Percentiles rank a stretch among this genome's conserved stretches.
Conservation (phyloP, 2,329 filamentous ascomycete genomes). For the Emmonsiellopsis sp. region DNA sequence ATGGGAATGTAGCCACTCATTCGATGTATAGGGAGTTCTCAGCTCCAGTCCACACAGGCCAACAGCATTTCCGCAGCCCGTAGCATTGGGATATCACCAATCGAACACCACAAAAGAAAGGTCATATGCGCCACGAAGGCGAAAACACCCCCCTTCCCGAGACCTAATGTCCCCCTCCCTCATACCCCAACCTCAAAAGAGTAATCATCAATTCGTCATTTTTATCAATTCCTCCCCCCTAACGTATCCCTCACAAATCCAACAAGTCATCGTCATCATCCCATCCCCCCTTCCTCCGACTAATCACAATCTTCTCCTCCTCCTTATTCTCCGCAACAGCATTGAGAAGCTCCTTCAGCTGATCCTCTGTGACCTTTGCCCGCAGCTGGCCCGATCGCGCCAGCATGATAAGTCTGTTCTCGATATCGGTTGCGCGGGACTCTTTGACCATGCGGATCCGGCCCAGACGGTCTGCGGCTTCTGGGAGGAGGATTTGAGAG, state of each 20-base stretch:
- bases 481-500: constrained; percentile 86
- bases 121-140: too few relatives aligned
- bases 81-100: too few relatives aligned
- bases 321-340: constrained; percentile 69
- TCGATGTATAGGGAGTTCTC: neutral
- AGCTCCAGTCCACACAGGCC: neutral
- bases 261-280: constrained; percentile 59
- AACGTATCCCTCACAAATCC: constrained; percentile 25
- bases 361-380: constrained; percentile 79
- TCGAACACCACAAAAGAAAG: too few relatives aligned
- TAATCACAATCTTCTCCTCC: constrained; percentile 76
- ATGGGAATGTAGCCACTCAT: neutral
- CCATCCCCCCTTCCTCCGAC: constrained; percentile 70
- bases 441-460: constrained; percentile 95
- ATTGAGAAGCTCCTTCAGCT: constrained; percentile 83
- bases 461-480: constrained; percentile 83
- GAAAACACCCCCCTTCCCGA: too few relatives aligned
- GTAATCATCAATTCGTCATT: neutral
- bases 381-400: constrained; percentile 80
- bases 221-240: neutral
- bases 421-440: constrained; percentile 77
- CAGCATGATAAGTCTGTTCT: constrained; percentile 87
- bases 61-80: too few relatives aligned
- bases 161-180: too few relatives aligned
- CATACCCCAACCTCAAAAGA: too few relatives aligned